phyloP scores from a whole-genome alignment of 352 stramenopile genomes.

The Phytophthora ohioensis region DNA sequence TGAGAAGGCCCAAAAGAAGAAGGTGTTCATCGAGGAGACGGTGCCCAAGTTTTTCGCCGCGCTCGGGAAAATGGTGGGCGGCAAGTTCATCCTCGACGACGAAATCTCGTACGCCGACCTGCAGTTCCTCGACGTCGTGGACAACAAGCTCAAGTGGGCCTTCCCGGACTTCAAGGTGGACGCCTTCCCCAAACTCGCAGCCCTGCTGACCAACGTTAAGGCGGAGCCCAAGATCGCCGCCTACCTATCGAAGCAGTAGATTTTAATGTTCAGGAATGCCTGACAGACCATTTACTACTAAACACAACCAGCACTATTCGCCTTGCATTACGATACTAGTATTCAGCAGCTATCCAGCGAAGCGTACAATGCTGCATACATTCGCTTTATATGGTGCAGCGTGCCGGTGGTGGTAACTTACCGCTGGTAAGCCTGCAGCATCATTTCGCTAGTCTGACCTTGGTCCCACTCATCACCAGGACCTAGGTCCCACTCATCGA shows the following conservation, averaged over 20 bases:
- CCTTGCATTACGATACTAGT: too few species aligned
- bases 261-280: not conserved
- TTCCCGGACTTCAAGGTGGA: conserved; percentile 41
- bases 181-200: conserved; percentile 53
- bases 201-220: conserved; percentile 49
- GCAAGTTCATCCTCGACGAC: conserved; percentile 64
- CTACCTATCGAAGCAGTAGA: conserved; percentile 49
- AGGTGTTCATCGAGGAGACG: conserved; percentile 49
- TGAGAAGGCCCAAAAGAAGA: conserved; percentile 51
- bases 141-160: conserved; percentile 45
- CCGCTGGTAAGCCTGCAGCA: not conserved
- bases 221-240: conserved; percentile 49
- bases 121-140: conserved; percentile 48
- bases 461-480: too few species aligned
- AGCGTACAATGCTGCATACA: not conserved
- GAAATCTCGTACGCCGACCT: conserved; percentile 53
- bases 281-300: not conserved
- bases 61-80: conserved; percentile 56
- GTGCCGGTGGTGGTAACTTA: too few species aligned
- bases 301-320: not conserved
- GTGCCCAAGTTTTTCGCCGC: conserved; percentile 44
- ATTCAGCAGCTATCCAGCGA: not conserved
- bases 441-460: not conserved
- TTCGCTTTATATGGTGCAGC: too few species aligned
- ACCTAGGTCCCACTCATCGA: too few species aligned